Evolutionary conservation across 1,284 basidiomycete genomes (phyloP), one percentile per base, ranked within the genome.

Genomic region (Trichosporon sp.): DNA sequence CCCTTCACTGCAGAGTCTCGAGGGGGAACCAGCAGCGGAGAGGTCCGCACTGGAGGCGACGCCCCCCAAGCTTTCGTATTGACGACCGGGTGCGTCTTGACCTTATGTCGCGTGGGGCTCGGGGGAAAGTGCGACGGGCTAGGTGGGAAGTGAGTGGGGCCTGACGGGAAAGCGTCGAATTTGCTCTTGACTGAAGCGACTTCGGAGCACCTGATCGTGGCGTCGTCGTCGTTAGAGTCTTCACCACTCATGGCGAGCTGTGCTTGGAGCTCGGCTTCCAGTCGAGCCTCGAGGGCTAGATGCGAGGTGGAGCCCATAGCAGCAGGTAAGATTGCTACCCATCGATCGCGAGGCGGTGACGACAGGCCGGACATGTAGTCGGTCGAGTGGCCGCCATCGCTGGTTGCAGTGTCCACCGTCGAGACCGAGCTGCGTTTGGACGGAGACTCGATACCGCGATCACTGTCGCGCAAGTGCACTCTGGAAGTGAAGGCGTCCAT

Each of bases 401-500:
- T 63, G 16, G 14, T 6, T 5, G 10, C 51, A 6, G 19, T 63
- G 8, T 19, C 32, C 1, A 63, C 31, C 16, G 59, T 63, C 6
- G 59, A 63, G 4, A 35, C 10, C 2, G 59, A 63, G 35, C 35
- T 37, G 32, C 59, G 59, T 32, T 32, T 63, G 1, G 32, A 63
- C 4, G 19, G 16, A 7, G 59, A 63, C 16, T 35, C 16, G 7
- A 12, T 32, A 5, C 19, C 31, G 32, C 37, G 7, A 14, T 21
- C 31, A 6, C 5, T 32, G 5, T 63, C 59, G 16, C 59, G 4
- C 2, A 63, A 4, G 31, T 37, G 59, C 14, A 37, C 59, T 63
- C 59, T 63, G 19, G 59, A 35, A 8, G 59, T 63, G 59, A 63
- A 63, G 31, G 59, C 59, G 59, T 63, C 59, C 59, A 63, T 63